A percentile compares a stretch with the other conserved stretches of the same genome.
These are phyloP conservation scores for Dothistroma septosporum DNA, from an alignment of 2,329 filamentous ascomycete genomes.

Conservation along the genomic window DNA sequence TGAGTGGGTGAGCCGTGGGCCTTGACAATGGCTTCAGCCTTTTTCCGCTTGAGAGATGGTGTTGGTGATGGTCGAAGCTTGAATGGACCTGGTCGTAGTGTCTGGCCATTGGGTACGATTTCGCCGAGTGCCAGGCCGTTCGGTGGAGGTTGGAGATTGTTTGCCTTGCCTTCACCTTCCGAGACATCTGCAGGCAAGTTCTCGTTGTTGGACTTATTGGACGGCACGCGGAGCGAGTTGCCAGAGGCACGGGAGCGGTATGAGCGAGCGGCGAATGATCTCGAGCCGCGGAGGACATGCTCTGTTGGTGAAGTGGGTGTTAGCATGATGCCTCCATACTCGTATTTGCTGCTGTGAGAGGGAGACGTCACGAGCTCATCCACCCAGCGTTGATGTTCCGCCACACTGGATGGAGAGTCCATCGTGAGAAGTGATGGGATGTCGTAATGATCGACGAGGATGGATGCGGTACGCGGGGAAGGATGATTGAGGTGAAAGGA, in stretches of 20 bases:
- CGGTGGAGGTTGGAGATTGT: constrained; percentile 10
- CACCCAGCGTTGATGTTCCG: constrained; percentile 16
- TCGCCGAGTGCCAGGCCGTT: constrained; percentile 30
- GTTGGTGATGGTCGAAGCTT: constrained; percentile 42
- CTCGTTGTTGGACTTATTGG: constrained; percentile 31
- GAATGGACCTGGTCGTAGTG: constrained; percentile 21
- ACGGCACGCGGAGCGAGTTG: constrained; percentile 29
- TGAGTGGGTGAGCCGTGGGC: constrained; percentile 50
- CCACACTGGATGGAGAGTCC: neutral
- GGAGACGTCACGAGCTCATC: constrained; percentile 24
- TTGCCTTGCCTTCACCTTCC: constrained; percentile 18
- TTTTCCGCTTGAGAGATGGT: constrained; percentile 48
- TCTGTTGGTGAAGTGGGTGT: constrained; percentile 27
- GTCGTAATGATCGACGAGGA: neutral
- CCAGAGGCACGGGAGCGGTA: constrained; percentile 31
- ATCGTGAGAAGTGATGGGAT: neutral
- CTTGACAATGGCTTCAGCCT: constrained; percentile 48
- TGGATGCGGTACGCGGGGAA: constrained; percentile 3
- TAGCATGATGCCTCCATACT: neutral
- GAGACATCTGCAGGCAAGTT: constrained; percentile 25
- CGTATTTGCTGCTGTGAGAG: neutral
- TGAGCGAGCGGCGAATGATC: constrained; percentile 36
- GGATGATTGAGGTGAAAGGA: constrained; percentile 2
- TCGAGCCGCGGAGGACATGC: constrained; percentile 37
- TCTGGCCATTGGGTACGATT: constrained; percentile 33